A percentile compares a stretch with the other conserved stretches of the same genome.
Conservation (phyloP, 306 rosid species). For the Begonia loranthoides region DNA sequence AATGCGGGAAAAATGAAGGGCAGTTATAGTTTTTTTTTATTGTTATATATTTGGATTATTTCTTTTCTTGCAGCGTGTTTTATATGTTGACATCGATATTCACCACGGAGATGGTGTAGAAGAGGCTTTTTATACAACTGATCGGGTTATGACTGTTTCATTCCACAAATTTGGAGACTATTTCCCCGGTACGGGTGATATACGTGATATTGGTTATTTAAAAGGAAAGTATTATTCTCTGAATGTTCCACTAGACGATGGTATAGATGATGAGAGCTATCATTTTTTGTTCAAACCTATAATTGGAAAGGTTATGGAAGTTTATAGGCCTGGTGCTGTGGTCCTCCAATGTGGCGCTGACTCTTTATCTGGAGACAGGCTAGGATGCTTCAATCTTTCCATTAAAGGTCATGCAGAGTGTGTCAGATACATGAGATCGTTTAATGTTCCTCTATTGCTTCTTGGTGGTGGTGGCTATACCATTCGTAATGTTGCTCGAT, state of each 20-base stretch:
- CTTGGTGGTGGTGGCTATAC: slow-evolving; percentile 90
- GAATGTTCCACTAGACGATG: slow-evolving; percentile 82
- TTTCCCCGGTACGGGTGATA: slow-evolving; percentile 78
- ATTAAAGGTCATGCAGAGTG: slow-evolving; percentile 89
- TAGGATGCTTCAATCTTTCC: slow-evolving; percentile 84
- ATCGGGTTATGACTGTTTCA: slow-evolving; percentile 86
- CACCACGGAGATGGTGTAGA: slow-evolving; percentile 92
- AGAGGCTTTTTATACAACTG: slow-evolving; percentile 85
- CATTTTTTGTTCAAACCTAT: slow-evolving; percentile 79
- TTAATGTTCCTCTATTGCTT: slow-evolving; percentile 74
- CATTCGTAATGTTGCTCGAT: slow-evolving; percentile 83
- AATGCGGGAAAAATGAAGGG: too few relatives aligned
- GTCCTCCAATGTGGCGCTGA: slow-evolving; percentile 93
- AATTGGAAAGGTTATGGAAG: slow-evolving; percentile 77
- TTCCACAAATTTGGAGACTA: slow-evolving; percentile 88
- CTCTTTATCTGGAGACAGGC: slow-evolving; percentile 78
- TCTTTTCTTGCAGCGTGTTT: slow-evolving; percentile 53
- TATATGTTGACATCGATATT: slow-evolving; percentile 78
- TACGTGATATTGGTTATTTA: slow-evolving; percentile 65
- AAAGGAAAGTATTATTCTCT: slow-evolving; percentile 83
- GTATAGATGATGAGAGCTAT: slow-evolving; percentile 89
- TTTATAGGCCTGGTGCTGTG: slow-evolving; percentile 79
- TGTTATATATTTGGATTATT: not conserved
- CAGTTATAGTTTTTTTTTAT: not conserved
- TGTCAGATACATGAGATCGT: slow-evolving; percentile 77